These are phyloP conservation scores for Monsonia emarginata DNA, from an alignment of 441 rosid genomes.

Conservation along the genomic window DNA sequence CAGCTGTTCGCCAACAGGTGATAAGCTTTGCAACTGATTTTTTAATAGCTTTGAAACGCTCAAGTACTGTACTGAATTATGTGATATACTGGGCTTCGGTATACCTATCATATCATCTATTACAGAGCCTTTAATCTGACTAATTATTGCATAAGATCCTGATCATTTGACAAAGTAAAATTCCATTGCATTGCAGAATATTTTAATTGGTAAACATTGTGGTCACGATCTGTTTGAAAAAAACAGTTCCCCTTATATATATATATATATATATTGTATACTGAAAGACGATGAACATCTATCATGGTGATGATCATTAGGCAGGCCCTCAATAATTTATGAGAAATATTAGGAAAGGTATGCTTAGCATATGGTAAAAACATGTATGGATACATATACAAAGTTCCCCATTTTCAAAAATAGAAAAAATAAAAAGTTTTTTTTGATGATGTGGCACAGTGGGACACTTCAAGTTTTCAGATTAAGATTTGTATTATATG, in stretches of 20 bases:
- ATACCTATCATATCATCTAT: not conserved
- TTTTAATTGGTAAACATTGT: not conserved
- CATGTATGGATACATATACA: too few relatives aligned
- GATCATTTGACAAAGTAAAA: not conserved
- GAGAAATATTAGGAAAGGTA: not conserved
- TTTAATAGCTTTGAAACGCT: not conserved
- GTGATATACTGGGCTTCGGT: not conserved
- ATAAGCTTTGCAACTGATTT: conserved; percentile 7
- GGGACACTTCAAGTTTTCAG: too few relatives aligned
- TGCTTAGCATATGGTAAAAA: not conserved
- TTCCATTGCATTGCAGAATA: not conserved
- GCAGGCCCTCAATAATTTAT: not conserved
- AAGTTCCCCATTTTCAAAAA: too few relatives aligned
- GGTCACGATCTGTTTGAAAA: not conserved
- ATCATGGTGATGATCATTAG: not conserved
- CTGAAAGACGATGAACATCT: not conserved
- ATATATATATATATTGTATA: not conserved
- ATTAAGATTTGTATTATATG: too few relatives aligned
- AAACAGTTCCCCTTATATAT: not conserved
- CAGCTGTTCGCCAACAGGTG: conserved; percentile 99
- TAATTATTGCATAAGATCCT: not conserved
- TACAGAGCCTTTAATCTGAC: not conserved
- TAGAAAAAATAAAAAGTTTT: too few relatives aligned
- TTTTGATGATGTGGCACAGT: too few relatives aligned
- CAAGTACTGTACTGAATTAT: not conserved